Evolutionary conservation across 192 early-diverging fungal species (phyloP), one percentile per base, ranked within the genome.

Genomic region (Coemansia furcata): DNA sequence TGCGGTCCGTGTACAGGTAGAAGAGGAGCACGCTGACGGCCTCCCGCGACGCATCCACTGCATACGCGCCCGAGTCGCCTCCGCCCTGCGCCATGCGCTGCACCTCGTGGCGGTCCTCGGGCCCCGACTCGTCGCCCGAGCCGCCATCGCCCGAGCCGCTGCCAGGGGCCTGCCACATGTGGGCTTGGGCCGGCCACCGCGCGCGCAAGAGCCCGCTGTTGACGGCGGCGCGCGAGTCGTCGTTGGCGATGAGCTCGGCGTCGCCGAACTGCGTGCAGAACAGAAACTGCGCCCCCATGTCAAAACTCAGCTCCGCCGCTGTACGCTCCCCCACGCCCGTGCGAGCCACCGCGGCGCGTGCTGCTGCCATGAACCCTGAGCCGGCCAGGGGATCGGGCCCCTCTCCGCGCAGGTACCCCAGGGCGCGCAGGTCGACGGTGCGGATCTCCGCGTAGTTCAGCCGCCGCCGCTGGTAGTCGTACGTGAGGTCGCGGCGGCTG

Each of bases 401-500:
- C 60, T 33, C 17, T 47, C 54, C 67, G 84, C 89, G 62, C 85
- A 82, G 6, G 42, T 71, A 84, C 19, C 92, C 92, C 71, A 93
- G 90, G 0, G 90, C 90, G 36, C 91, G 88, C 63, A 92, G 65
- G 60, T 91, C 87, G 4, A 93, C 84, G 9, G 89, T 83, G 23
- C 89, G 86, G 57, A 91, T 76, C 62, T 93, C 89, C 67, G 87
- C 84, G 77, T 92, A 93, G 71, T 93, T 93, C 54, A 89, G 85
- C 62, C 91, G 89, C 38, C 92, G 85, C 47, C 90, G 85, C 68
- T 91, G 86, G 63, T 93, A 93, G 70, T 93, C 92, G 50, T 92
- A 89, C 4, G 87, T 78, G 59, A 92, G 78, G 38, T 76, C 86
- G 23, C 92, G 84, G 12, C 83, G 77, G 43, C 79, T 85, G 68